Conservation (phyloP, 768 basidiomycete species). For the Neoboletus magnificus region DNA sequence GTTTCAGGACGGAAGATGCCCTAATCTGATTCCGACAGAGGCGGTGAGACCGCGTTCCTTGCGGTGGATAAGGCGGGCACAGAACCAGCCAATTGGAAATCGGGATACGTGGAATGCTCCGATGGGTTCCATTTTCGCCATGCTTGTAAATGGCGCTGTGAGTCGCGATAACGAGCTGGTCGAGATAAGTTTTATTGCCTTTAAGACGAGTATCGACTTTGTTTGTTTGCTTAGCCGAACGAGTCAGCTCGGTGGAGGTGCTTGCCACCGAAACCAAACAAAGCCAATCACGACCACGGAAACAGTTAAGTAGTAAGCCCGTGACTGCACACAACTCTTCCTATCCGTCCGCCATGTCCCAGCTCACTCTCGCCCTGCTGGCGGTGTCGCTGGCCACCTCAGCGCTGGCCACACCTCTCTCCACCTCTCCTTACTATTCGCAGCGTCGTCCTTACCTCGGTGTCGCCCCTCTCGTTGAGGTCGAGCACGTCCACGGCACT, state of each 20-base stretch:
- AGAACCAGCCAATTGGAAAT: neutral
- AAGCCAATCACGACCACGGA: constrained; percentile 15
- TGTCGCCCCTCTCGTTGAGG: constrained; percentile 58
- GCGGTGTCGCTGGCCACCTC: constrained; percentile 38
- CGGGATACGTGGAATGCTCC: neutral
- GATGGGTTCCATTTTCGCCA: too few species aligned
- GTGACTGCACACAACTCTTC: constrained; percentile 4
- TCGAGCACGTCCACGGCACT: constrained; percentile 63
- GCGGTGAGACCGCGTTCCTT: too few species aligned
- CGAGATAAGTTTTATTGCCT: too few species aligned
- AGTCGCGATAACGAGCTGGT: neutral
- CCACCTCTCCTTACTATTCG: constrained; percentile 36
- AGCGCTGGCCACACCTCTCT: constrained; percentile 41
- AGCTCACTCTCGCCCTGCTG: constrained; percentile 33
- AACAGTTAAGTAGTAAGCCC: constrained; percentile 25
- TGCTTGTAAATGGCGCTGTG: neutral
- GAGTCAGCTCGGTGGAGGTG: neutral
- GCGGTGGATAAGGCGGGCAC: too few species aligned
- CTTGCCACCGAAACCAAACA: constrained; percentile 31
- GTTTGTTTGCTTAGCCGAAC: too few species aligned
- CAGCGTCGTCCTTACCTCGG: constrained; percentile 43
- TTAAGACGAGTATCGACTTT: too few species aligned
- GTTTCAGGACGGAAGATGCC: too few species aligned
- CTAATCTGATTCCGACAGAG: too few species aligned
- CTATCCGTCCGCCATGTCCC: constrained; percentile 33